Conservation (phyloP, 1,139 yeast genomes). For the Nakaseomyces bracarensis region DNA sequence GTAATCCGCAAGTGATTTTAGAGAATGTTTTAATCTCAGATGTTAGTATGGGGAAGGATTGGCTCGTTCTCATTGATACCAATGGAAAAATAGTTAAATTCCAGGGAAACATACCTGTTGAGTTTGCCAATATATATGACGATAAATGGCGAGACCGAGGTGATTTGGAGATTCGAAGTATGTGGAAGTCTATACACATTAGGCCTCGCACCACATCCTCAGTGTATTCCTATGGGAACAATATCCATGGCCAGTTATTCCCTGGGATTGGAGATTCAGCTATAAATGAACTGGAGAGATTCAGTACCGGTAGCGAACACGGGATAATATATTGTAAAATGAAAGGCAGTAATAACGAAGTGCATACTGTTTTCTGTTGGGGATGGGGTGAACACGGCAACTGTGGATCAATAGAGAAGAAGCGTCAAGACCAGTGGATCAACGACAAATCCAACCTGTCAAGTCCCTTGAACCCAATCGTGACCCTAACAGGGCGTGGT, state of each 20-base stretch:
- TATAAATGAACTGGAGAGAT: slow-evolving; percentile 12
- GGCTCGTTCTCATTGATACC: slow-evolving; percentile 14
- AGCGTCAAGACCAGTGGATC: slow-evolving; percentile 5
- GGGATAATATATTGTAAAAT: slow-evolving; percentile 41
- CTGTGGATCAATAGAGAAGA: slow-evolving; percentile 46
- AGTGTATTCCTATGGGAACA: slow-evolving; percentile 61
- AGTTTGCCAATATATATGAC: slow-evolving; percentile 10
- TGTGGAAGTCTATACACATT: slow-evolving; percentile 80
- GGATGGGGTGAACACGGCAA: slow-evolving; percentile 99
- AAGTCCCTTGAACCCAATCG: slow-evolving; percentile 16
- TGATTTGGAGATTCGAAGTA: slow-evolving; percentile 36
- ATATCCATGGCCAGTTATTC: slow-evolving; percentile 62
- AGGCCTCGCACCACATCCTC: too few species aligned
- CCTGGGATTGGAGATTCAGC: slow-evolving; percentile 21
- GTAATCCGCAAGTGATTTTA: slow-evolving; percentile 23
- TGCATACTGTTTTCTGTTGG: slow-evolving; percentile 52
- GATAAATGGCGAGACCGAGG: slow-evolving; percentile 45
- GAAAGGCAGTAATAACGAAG: slow-evolving; percentile 16
- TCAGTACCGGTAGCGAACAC: slow-evolving; percentile 78
- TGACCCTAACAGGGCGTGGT: neutral
- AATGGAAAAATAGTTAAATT: slow-evolving; percentile 22
- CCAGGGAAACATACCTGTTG: slow-evolving; percentile 28
- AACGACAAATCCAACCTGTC: slow-evolving; percentile 23
- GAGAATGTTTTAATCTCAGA: slow-evolving; percentile 13
- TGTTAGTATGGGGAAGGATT: slow-evolving; percentile 29